Evolutionary conservation across 441 rosid genomes (phyloP).

Genomic region (Corymbia calophylla): DNA sequence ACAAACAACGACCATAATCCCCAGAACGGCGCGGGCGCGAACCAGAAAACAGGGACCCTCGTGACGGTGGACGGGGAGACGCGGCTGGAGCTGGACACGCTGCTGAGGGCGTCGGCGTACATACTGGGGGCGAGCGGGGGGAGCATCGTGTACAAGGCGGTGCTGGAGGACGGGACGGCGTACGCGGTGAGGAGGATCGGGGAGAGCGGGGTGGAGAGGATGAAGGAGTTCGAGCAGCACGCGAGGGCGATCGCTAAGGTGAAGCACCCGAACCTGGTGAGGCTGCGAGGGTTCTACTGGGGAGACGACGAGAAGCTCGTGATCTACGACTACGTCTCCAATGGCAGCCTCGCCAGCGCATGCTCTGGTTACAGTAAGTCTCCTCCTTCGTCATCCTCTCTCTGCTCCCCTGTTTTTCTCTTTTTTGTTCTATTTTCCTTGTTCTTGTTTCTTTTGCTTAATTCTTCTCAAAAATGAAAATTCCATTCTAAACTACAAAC

Average conservation of each 20-base stretch:
- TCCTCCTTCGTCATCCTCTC: background rate
- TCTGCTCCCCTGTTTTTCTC: background rate
- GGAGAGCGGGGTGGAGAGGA: constrained; percentile 37
- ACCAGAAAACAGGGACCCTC: constrained; percentile 4
- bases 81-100: constrained; percentile 54
- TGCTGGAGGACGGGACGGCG: constrained; percentile 48
- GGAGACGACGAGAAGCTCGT: constrained; percentile 79
- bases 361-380: constrained; percentile 41
- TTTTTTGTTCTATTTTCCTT: no score
- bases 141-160: constrained; percentile 75
- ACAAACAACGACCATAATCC: background rate
- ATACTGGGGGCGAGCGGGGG: constrained; percentile 49
- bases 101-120: constrained; percentile 79
- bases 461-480: background rate
- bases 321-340: constrained; percentile 56
- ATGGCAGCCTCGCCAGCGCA: constrained; percentile 52
- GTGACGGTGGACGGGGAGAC: constrained; percentile 66
- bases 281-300: constrained; percentile 75
- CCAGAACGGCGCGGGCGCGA: background rate
- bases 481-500: background rate
- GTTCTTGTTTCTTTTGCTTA: background rate
- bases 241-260: constrained; percentile 47
- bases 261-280: constrained; percentile 67
- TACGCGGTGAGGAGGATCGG: constrained; percentile 80
- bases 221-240: constrained; percentile 61